Evolutionary conservation across 2,329 filamentous ascomycete genomes (phyloP), one percentile per base, ranked within the genome.

Genomic region (Lecanicillium sp.): DNA sequence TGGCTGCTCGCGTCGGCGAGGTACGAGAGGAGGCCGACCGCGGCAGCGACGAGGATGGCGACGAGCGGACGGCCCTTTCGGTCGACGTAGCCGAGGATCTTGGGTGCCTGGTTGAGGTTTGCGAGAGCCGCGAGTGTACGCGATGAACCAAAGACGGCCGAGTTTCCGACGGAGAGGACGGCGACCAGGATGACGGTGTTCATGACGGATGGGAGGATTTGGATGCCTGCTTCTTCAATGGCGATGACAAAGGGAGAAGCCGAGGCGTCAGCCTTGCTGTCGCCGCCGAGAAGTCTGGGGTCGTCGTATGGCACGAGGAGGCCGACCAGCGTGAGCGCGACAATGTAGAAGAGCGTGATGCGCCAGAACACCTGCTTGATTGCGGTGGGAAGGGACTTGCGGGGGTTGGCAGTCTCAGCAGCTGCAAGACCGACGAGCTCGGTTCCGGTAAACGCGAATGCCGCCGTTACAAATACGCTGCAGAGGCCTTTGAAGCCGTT

Each of bases 331-430:
- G 79, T 78, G 10, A 96, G 72, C 1, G 85, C 84, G 25, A 94
- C 79, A 36, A 96, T 72, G 64, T 95, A 96, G 66, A 96, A 96
- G 41, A 94, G 71, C 4, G 80, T 79, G 54, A 95, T 94, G 53
- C 89, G 82, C 88, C 89, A 96, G 61, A 95, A 95, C 17, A 95
- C 87, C 58, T 94, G 88, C 64, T 94, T 94, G 52, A 94, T 79
- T 11, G 89, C 89, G 0, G 80, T 87, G 0, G 89, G 89, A 1
- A 96, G 70, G 2, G 83, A 85, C 56, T 92, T 86, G 42, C 82
- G 74, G 3, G 84, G 84, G 53, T 87, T 87, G n/a, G 74, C 77
- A 1, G 84, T 84, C 57, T 89, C 84, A 22, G 84, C 84, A 2
- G 84, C 84, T 4, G 84, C 83, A 12, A 89, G 73, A 38, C 84